phyloP scores from a whole-genome alignment of 2,329 filamentous ascomycete species.

The Aaosphaeria arxii region DNA sequence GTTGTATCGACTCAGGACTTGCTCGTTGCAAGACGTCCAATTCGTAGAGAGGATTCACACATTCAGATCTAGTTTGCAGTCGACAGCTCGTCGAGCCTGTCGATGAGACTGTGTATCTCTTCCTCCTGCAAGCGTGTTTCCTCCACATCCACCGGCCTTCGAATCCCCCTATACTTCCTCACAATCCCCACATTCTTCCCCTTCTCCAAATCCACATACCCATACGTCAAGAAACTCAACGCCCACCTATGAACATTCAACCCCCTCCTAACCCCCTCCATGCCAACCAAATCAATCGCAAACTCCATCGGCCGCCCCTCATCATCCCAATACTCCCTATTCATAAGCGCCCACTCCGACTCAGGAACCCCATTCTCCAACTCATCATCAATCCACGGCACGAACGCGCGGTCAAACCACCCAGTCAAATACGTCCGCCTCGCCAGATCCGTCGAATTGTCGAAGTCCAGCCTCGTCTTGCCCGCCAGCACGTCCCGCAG shows the following conservation, averaged over 20 bases:
- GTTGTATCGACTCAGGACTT: too few species aligned
- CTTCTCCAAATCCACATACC: not conserved
- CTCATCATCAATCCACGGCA: slow-evolving; percentile 21
- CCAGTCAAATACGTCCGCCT: slow-evolving; percentile 15
- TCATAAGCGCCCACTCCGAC: slow-evolving; percentile 34
- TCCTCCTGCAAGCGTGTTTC: not conserved
- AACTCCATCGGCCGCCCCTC: slow-evolving; percentile 56
- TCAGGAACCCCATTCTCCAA: slow-evolving; percentile 14
- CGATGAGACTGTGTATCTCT: not conserved
- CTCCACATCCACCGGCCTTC: not conserved
- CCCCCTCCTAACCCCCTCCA: slow-evolving; percentile 53
- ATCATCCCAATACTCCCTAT: slow-evolving; percentile 45
- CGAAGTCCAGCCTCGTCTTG: slow-evolving; percentile 47
- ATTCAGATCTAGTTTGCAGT: too few species aligned
- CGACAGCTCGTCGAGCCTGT: not conserved
- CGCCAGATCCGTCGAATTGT: slow-evolving; percentile 11
- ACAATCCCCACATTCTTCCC: not conserved
- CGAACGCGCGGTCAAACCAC: slow-evolving; percentile 15
- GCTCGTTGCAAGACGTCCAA: too few species aligned
- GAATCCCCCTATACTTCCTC: not conserved
- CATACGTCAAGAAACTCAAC: not conserved
- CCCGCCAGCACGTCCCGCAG: slow-evolving; percentile 61
- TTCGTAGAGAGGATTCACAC: too few species aligned
- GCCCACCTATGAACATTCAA: slow-evolving; percentile 49
- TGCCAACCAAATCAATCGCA: slow-evolving; percentile 34